Evolutionary conservation across 2,329 filamentous ascomycete genomes (phyloP), one percentile per base, ranked within the genome.

Genomic region (Pestalotiopsis sp.): DNA sequence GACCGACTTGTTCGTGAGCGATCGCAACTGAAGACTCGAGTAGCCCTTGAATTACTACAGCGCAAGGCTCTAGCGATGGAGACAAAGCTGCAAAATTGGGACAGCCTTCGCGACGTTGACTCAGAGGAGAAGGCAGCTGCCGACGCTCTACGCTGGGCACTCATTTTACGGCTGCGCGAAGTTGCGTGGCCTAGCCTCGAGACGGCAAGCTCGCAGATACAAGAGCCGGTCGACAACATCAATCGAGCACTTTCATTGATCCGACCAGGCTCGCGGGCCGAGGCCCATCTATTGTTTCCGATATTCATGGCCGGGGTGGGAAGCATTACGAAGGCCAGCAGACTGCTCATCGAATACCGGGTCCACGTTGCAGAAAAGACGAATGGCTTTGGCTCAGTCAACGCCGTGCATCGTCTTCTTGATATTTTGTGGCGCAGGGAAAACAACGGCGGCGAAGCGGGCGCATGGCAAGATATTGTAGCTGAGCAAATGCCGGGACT

Each of bases 271-370:
- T 62, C 59, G n/a, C 59, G n/a, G 7, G 27, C 36, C 13, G 61
- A 64, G 38, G 31, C 61, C 11, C 61, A 49, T 20, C 13, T 64
- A n/a, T 11, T 64, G 13, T 64, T 64, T 25, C 20, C 61, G 31
- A n/a, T 41, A 12, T 64, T 64, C 36, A 64, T 41, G 61, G 61
- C 61, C 11, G 61, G 61, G 25, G 39, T 64, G 25, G 31, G 31
- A 3, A 64, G 61, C 25, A 45, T 20, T 49, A 45, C 61, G 0
- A 64, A 64, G 36, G 61, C 61, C 13, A 27, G 36, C 6, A 41
- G 61, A 27, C 61, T 64, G 7, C 9, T 36, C 17, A 27, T 64
- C n/a, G 61, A 64, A 36, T 64, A 20, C 13, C 17, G 61, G 3
- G 23, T 64, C 20, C 31, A 64, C 38, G 2, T 41, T 3, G 38